These are phyloP conservation scores for Elongisporangium prolatum DNA, from an alignment of 352 stramenopile genomes.

Conservation along the genomic window DNA sequence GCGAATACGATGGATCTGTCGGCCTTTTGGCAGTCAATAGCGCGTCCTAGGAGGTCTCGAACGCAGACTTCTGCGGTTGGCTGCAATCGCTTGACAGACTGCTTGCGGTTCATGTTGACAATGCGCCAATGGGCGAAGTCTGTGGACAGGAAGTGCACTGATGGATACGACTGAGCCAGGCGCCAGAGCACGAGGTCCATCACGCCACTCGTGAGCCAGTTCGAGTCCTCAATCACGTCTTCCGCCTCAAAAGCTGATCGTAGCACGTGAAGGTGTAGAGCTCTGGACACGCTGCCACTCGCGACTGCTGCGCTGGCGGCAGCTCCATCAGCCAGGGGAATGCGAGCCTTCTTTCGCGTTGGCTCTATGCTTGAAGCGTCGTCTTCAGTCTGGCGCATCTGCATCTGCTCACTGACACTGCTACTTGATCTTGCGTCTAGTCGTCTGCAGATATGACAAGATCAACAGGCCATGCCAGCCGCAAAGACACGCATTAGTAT, in stretches of 20 bases:
- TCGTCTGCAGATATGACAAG: background rate
- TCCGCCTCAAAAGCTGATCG: slow-evolving; percentile 51
- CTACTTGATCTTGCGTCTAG: background rate
- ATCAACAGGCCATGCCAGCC: background rate
- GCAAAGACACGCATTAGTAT: background rate
- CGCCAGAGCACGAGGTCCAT: slow-evolving; percentile 85
- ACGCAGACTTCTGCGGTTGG: slow-evolving; percentile 16
- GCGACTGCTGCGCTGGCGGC: background rate
- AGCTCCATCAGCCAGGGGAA: background rate
- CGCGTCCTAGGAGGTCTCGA: slow-evolving; percentile 62
- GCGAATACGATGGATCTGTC: slow-evolving; percentile 75
- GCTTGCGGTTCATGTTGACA: slow-evolving; percentile 15
- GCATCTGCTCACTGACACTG: background rate
- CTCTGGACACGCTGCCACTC: slow-evolving; percentile 8
- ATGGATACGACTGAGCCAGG: slow-evolving; percentile 65
- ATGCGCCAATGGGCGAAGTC: slow-evolving; percentile 79
- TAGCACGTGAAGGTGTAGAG: slow-evolving; percentile 24
- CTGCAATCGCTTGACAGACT: background rate
- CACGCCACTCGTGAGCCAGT: slow-evolving; percentile 79
- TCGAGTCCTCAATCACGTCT: slow-evolving; percentile 67
- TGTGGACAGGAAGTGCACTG: slow-evolving; percentile 78
- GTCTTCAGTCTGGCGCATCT: background rate
- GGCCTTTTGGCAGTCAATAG: slow-evolving; percentile 45
- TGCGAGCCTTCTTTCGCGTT: background rate
- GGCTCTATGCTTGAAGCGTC: background rate